Evolutionary conservation across 345 rosid genomes (phyloP).

Genomic region (Sapria himalayana): DNA sequence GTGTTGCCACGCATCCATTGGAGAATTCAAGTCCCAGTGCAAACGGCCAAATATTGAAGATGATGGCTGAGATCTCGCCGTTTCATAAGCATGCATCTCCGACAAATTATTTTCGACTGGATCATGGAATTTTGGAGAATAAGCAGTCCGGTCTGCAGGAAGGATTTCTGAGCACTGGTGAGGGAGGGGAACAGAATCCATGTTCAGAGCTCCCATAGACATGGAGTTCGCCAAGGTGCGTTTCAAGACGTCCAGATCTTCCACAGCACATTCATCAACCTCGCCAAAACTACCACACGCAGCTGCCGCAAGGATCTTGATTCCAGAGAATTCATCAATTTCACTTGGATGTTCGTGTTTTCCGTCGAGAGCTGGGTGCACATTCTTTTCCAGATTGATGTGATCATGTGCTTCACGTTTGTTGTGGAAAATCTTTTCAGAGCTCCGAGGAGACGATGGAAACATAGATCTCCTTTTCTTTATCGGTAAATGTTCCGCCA

Average conservation of each 20-base stretch:
- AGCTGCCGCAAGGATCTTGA: conserved; percentile 10
- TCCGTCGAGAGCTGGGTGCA: too few species aligned
- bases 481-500: conserved; percentile 9
- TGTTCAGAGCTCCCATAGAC: conserved; percentile 3
- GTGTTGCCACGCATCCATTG: conserved; percentile 9
- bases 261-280: conserved; percentile 3
- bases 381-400: neutral
- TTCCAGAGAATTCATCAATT: conserved; percentile 8
- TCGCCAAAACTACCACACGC: conserved; percentile 6
- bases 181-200: conserved; percentile 5
- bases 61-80: neutral
- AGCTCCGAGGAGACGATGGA: conserved; percentile 5
- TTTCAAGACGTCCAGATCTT: conserved; percentile 5
- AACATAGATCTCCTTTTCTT: conserved; percentile 10
- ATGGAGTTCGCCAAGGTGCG: conserved; percentile 3
- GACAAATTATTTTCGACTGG: neutral
- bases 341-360: conserved; percentile 1
- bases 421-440: conserved; percentile 5
- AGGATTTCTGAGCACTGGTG: too few species aligned
- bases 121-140: neutral
- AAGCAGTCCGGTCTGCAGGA: conserved; percentile 2
- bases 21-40: conserved; percentile 11
- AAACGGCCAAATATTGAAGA: conserved; percentile 5
- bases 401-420: conserved; percentile 4
- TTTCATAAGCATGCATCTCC: conserved; percentile 1